Conservation (phyloP, 805 yeast genomes). For the Pichia kluyveri region DNA sequence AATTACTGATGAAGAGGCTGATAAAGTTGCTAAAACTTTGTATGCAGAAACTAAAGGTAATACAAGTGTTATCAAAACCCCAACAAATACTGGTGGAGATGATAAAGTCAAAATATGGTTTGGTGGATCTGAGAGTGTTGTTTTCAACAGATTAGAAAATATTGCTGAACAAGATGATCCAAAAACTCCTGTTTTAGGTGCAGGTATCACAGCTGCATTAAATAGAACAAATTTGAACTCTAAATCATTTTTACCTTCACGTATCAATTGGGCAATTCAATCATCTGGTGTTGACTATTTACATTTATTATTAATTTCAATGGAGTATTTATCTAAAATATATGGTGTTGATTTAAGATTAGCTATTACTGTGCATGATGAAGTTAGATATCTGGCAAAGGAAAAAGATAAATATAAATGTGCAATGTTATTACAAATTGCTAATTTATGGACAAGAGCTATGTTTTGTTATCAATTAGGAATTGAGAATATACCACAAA, state of each 20-base stretch:
- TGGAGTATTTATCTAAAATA: slow-evolving; percentile 68
- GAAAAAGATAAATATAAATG: slow-evolving; percentile 67
- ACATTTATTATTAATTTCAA: slow-evolving; percentile 73
- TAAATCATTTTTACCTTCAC: slow-evolving; percentile 69
- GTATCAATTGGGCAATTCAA: slow-evolving; percentile 97
- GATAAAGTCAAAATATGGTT: slow-evolving; percentile 37
- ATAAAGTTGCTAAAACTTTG: slow-evolving; percentile 49
- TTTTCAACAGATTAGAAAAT: slow-evolving; percentile 80
- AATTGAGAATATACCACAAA: slow-evolving; percentile 80
- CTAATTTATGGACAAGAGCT: slow-evolving; percentile 93
- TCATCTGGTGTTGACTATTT: slow-evolving; percentile 96
- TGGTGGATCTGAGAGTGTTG: slow-evolving; percentile 91
- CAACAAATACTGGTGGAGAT: not conserved
- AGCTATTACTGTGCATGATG: slow-evolving; percentile 89
- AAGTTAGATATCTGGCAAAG: slow-evolving; percentile 70
- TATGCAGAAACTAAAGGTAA: slow-evolving; percentile 82
- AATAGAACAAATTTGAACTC: slow-evolving; percentile 54
- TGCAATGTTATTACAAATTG: slow-evolving; percentile 77
- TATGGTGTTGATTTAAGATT: slow-evolving; percentile 69
- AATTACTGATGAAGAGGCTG: slow-evolving; percentile 59
- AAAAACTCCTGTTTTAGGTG: slow-evolving; percentile 85
- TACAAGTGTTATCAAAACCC: slow-evolving; percentile 17
- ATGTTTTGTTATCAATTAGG: slow-evolving; percentile 92
- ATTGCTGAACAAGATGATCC: slow-evolving; percentile 80
- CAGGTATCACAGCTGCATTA: slow-evolving; percentile 84